A percentile compares a stretch with the other conserved stretches of the same genome.
Evolutionary conservation across 148 eudicot species (phyloP).

Genomic region (Mesembryanthemum crystallinum): DNA sequence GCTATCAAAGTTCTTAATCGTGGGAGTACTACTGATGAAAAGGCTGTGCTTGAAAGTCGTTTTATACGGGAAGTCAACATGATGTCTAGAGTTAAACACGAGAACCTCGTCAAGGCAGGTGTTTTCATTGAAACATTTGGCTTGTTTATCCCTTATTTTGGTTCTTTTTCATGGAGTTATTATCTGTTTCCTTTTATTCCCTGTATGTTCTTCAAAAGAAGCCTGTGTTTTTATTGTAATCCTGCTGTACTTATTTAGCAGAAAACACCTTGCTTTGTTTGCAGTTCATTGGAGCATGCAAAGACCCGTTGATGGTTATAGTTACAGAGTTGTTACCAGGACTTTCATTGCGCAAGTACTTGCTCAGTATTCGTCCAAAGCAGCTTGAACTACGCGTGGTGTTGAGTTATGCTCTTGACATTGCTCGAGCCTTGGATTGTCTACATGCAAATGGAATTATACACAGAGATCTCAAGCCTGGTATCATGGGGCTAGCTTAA

Average conservation of each 20-base stretch:
- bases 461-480: constrained; percentile 96
- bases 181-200: constrained; percentile 4
- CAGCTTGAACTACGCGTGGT: constrained; percentile 64
- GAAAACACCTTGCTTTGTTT: constrained; percentile 11
- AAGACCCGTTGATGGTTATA: constrained; percentile 95
- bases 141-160: neutral
- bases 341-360: constrained; percentile 78
- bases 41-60: constrained; percentile 64
- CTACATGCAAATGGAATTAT: constrained; percentile 95
- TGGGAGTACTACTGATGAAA: constrained; percentile 72
- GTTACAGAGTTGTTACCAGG: constrained; percentile 90
- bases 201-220: neutral
- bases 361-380: constrained; percentile 67
- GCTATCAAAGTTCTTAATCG: constrained; percentile 85
- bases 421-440: constrained; percentile 88
- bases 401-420: constrained; percentile 72
- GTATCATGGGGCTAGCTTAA: constrained; percentile 39
- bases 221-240: neutral
- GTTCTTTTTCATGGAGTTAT: neutral
- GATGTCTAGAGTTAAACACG: constrained; percentile 93
- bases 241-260: constrained; percentile 4
- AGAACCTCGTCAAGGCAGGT: constrained; percentile 79
- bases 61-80: constrained; percentile 88
- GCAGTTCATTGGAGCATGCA: constrained; percentile 99
- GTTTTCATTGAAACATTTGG: neutral